Conservation (phyloP, 495 filamentous ascomycete genomes). For the Amphirosellinia nigrospora region DNA sequence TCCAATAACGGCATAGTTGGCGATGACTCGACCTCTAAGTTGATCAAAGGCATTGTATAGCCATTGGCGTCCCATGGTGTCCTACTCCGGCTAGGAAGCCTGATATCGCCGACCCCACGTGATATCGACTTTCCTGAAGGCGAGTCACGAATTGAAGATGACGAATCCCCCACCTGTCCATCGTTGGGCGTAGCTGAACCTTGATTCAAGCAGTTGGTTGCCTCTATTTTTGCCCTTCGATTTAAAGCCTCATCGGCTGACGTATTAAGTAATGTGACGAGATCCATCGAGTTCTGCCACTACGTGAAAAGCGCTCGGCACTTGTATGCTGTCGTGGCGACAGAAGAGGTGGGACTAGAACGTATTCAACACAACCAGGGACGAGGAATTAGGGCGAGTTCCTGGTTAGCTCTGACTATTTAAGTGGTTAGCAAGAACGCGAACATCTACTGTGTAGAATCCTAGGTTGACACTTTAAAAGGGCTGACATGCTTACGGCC, state of each 20-base stretch:
- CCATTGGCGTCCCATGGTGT: conserved; percentile 56
- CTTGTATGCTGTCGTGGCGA: conserved; percentile 15
- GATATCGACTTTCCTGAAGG: conserved; percentile 37
- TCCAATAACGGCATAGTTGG: not conserved
- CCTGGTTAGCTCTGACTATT: conserved; percentile 6
- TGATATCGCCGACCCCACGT: conserved; percentile 34
- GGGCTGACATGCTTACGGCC: not conserved
- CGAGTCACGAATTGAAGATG: conserved; percentile 25
- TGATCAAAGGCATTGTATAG: conserved; percentile 42
- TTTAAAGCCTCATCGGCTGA: conserved; percentile 25
- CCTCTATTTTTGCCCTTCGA: not conserved
- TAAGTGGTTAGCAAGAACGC: no score
- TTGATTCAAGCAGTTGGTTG: not conserved
- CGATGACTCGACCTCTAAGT: conserved; percentile 1
- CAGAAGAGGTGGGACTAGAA: not conserved
- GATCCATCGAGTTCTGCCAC: conserved; percentile 34
- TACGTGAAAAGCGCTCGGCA: conserved; percentile 25
- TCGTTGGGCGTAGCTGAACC: not conserved
- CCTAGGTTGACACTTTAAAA: not conserved
- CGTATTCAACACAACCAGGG: conserved; percentile 4
- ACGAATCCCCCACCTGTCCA: not conserved
- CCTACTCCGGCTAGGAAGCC: conserved; percentile 42
- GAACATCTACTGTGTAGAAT: not conserved
- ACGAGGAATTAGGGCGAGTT: not conserved
- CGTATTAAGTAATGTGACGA: conserved; percentile 46